A percentile compares a stretch with the other conserved stretches of the same genome.
These are phyloP conservation scores for Epithemia pelagica DNA, from an alignment of 108 stramenopile species.

Conservation along the genomic window DNA sequence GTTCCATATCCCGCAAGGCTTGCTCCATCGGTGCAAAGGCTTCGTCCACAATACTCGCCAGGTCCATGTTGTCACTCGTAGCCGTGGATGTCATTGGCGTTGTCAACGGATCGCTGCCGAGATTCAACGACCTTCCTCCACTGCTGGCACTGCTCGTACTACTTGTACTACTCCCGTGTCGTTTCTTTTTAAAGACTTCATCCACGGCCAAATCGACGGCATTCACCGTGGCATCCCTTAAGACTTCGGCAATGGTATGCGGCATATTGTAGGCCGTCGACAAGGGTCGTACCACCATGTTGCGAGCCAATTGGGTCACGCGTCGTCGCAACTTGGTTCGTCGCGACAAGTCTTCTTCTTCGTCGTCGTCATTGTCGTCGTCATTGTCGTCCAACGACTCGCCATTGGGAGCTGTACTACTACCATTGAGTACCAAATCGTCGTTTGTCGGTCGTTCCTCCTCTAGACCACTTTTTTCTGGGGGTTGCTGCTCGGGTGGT, in stretches of 20 bases:
- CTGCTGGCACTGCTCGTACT: background rate
- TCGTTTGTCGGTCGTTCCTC: too few relatives aligned
- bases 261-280: slow-evolving; percentile 3
- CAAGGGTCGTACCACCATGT: background rate
- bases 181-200: slow-evolving; percentile 14
- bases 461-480: too few relatives aligned
- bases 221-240: slow-evolving; percentile 36
- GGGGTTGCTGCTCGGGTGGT: too few relatives aligned
- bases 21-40: slow-evolving; percentile 47
- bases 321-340: background rate
- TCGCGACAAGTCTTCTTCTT: background rate
- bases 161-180: slow-evolving; percentile 6
- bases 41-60: slow-evolving; percentile 24
- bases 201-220: slow-evolving; percentile 39
- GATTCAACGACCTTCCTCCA: too few relatives aligned
- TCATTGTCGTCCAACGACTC: too few relatives aligned
- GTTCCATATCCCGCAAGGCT: slow-evolving; percentile 35
- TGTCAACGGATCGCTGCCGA: too few relatives aligned
- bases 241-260: slow-evolving; percentile 28
- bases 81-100: background rate
- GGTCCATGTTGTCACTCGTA: background rate
- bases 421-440: too few relatives aligned
- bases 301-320: background rate
- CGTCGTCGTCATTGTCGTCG: background rate
- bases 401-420: too few relatives aligned